Conservation (phyloP, 2,329 filamentous ascomycete species). For the Coniella vitis region DNA sequence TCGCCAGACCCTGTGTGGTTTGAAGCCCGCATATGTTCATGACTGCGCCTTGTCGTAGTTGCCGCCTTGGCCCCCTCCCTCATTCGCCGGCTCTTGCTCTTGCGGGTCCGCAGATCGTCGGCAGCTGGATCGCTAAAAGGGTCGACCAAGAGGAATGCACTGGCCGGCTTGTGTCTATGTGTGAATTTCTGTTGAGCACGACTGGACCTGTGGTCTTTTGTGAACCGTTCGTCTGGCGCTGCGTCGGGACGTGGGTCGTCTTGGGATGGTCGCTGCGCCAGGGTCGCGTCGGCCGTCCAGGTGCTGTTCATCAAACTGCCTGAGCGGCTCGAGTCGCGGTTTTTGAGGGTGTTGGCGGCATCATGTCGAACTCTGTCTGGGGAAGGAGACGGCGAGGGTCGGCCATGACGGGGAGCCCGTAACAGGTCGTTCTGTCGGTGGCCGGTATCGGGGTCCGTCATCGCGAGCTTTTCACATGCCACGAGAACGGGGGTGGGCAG, state of each 20-base stretch:
- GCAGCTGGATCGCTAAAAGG: constrained; percentile 25
- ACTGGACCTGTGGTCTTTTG: constrained; percentile 12
- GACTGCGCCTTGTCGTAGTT: constrained; percentile 1
- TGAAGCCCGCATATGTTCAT: constrained; percentile 1
- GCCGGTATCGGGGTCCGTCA: constrained; percentile 16
- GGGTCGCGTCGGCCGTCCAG: constrained; percentile 13
- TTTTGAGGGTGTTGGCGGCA: constrained; percentile 31
- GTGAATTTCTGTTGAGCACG: constrained; percentile 19
- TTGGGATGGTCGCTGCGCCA: constrained; percentile 16
- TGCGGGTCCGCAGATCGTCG: constrained; percentile 25
- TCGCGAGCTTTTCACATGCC: constrained; percentile 16
- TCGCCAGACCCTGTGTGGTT: constrained; percentile 5
- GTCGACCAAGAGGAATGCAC: constrained; percentile 46
- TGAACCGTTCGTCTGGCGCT: background rate
- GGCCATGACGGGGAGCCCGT: constrained; percentile 4
- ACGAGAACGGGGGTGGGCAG: constrained; percentile 3
- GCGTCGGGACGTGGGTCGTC: constrained; percentile 2
- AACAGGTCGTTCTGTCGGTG: constrained; percentile 11
- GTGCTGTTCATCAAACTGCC: constrained; percentile 21
- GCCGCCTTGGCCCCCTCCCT: constrained; percentile 13
- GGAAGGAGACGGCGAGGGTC: background rate
- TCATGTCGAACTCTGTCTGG: constrained; percentile 2
- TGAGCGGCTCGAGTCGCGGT: constrained; percentile 37
- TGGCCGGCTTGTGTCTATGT: constrained; percentile 38
- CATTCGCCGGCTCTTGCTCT: constrained; percentile 8